A percentile compares a stretch with the other conserved stretches of the same genome.
Conservation (phyloP, 495 filamentous ascomycete species). For the Podospora bellae-mahoneyi region DNA sequence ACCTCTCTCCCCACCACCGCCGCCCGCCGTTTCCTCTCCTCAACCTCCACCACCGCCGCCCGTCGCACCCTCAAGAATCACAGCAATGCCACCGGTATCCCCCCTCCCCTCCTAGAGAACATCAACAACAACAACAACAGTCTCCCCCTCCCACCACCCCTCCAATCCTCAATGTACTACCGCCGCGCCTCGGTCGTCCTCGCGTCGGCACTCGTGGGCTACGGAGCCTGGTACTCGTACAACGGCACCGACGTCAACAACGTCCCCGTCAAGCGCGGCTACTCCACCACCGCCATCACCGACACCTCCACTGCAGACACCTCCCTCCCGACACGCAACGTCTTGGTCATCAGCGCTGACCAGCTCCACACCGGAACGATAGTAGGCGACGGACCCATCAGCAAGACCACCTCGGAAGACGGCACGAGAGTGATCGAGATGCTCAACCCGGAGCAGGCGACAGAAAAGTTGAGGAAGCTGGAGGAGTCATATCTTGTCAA, state of each 20-base stretch:
- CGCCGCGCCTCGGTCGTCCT: conserved; percentile 44
- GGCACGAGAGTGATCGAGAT: conserved; percentile 86
- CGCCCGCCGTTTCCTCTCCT: conserved; percentile 19
- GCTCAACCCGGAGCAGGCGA: conserved; percentile 93
- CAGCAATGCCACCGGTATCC: background rate
- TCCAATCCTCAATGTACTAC: conserved; percentile 50
- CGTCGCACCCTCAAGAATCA: conserved; percentile 16
- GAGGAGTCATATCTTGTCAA: conserved; percentile 91
- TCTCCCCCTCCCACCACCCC: conserved; percentile 34
- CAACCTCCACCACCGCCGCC: conserved; percentile 15
- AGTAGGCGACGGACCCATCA: conserved; percentile 75
- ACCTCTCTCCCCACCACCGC: conserved; percentile 12
- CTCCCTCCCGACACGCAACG: conserved; percentile 41
- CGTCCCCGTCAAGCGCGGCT: conserved; percentile 29
- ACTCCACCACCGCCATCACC: conserved; percentile 14
- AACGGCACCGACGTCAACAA: conserved; percentile 19
- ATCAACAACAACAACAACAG: conserved; percentile 14
- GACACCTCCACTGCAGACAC: conserved; percentile 19
- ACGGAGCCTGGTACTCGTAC: conserved; percentile 51
- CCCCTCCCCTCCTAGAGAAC: conserved; percentile 23
- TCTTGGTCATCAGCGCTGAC: conserved; percentile 77
- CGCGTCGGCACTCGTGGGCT: conserved; percentile 48
- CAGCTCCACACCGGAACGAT: conserved; percentile 79
- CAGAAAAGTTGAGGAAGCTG: conserved; percentile 77
- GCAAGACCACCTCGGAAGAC: conserved; percentile 75